Evolutionary conservation across 805 yeast species (phyloP).

Genomic region (Tetrapisispora nanseiensis): DNA sequence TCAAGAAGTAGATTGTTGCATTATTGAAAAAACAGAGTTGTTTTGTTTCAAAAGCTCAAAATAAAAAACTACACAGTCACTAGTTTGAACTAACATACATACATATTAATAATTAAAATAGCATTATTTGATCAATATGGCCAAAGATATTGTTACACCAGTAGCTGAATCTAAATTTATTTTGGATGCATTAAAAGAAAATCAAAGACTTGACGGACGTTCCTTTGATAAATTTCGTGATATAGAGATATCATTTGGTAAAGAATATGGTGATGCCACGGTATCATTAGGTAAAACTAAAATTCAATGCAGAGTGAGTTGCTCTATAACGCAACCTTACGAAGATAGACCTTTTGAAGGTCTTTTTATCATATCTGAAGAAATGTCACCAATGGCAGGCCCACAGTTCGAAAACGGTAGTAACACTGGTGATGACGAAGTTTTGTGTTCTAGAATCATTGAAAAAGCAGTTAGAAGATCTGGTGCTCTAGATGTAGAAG

Average conservation of each 20-base stretch:
- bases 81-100: not conserved
- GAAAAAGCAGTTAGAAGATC: constrained; percentile 90
- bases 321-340: constrained; percentile 67
- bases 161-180: constrained; percentile 54
- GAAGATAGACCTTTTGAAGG: constrained; percentile 96
- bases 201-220: constrained; percentile 63
- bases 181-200: constrained; percentile 50
- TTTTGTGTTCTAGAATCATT: constrained; percentile 66
- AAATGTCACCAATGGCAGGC: constrained; percentile 83
- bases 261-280: constrained; percentile 73
- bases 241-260: constrained; percentile 54
- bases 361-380: constrained; percentile 70
- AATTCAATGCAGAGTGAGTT: constrained; percentile 44
- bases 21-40: too few species aligned
- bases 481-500: constrained; percentile 83
- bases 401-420: constrained; percentile 69
- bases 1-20: too few species aligned
- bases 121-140: too few species aligned
- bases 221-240: constrained; percentile 52
- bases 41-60: too few species aligned
- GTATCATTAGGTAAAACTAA: constrained; percentile 65
- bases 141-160: constrained; percentile 51
- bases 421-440: constrained; percentile 67
- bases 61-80: too few species aligned
- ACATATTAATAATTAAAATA: too few species aligned